Evolutionary conservation across 2,329 filamentous ascomycete genomes (phyloP), one percentile per base, ranked within the genome.

Genomic region (Beauveria sp.): DNA sequence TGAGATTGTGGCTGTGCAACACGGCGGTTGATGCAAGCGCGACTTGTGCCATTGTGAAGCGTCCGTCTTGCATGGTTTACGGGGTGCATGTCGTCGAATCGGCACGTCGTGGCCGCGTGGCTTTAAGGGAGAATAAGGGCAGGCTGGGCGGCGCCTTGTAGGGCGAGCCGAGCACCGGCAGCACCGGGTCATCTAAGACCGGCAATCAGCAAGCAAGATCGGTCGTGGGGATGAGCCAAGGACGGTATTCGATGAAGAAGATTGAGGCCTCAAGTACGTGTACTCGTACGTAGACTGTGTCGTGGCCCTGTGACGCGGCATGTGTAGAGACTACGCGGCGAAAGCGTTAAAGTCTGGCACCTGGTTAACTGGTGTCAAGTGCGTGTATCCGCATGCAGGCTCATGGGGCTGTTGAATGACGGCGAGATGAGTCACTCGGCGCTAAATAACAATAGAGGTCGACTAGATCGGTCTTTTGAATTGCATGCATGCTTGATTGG

Each of bases 251-350:
- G 34, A 50, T 28, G 16, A 24, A 28, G 12, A 0, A 26, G 16
- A 12, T 14, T 4, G 14, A 40, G 5, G 34, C 34, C 34, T 12
- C 34, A 22, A 52, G n/a, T 24, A 61, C 58, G 58, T 61, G 22
- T 22, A 53, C 51, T 52, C 26, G 53, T 61, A 54, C 59, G 59
- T 61, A 37, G 53, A 26, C 53, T 26, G 26, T 37, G 30, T 55
- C 59, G 59, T 61, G 46, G 59, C 37, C 28, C 14, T 53, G 59
- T 61, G 59, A 61, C 59, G 59, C 59, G 59, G 59, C 57, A 20
- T 41, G 30, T 20, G 28, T 26, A 34, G 14, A 34, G 40, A 53
- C 24, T 48, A 59, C 57, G 57, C 40, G 57, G 47, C 46, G 43
- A 16, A 10, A 18, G 20, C 18, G 34, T 37, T 12, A 14, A 37